Evolutionary conservation across 2,329 filamentous ascomycete species (phyloP).

Genomic region (Alternaria postmessia): DNA sequence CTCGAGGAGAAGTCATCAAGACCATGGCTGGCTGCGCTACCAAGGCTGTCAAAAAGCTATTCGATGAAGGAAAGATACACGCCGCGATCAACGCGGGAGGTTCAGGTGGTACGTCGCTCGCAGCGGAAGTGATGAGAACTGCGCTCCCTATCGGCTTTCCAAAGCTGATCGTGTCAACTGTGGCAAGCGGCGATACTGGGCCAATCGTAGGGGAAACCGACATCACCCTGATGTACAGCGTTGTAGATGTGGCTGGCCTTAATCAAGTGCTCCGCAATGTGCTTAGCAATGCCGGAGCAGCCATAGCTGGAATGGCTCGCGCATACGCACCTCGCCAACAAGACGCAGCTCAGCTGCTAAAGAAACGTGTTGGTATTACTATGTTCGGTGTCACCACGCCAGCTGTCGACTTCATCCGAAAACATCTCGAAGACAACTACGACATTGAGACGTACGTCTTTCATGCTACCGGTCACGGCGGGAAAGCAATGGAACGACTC

Average conservation of each 20-base stretch:
- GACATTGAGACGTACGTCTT: slow-evolving; percentile 70
- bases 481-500: slow-evolving; percentile 73
- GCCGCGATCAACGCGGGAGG: slow-evolving; percentile 69
- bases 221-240: slow-evolving; percentile 74
- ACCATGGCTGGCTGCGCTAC: slow-evolving; percentile 62
- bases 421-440: slow-evolving; percentile 52
- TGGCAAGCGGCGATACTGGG: slow-evolving; percentile 71
- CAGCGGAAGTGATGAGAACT: slow-evolving; percentile 67
- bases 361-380: slow-evolving; percentile 68
- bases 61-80: slow-evolving; percentile 55
- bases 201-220: slow-evolving; percentile 73
- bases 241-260: slow-evolving; percentile 73
- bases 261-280: slow-evolving; percentile 67
- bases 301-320: slow-evolving; percentile 66
- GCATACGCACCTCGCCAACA: slow-evolving; percentile 48
- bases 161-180: slow-evolving; percentile 74
- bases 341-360: slow-evolving; percentile 16
- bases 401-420: slow-evolving; percentile 64
- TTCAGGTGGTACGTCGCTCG: slow-evolving; percentile 68
- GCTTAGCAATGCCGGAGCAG: slow-evolving; percentile 68
- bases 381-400: slow-evolving; percentile 81
- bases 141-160: slow-evolving; percentile 71
- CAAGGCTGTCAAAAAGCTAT: slow-evolving; percentile 53
- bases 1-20: slow-evolving; percentile 65
- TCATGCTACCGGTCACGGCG: slow-evolving; percentile 74